These are phyloP conservation scores for Flaveria linearis DNA, from an alignment of 129 eudicot genomes.

Conservation along the genomic window DNA sequence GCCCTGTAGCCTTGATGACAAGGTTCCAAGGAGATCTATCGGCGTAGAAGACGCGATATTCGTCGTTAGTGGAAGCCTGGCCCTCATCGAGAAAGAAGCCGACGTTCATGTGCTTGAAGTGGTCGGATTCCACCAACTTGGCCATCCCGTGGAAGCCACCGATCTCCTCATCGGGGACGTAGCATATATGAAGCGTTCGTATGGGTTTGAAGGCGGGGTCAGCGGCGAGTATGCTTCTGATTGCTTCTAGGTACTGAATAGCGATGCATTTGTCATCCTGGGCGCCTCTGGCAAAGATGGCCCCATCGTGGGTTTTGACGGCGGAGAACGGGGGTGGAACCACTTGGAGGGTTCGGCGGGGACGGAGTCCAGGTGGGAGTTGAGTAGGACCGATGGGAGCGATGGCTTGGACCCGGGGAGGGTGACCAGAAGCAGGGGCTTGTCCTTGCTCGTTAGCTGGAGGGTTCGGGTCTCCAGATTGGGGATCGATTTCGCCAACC, in stretches of 20 bases:
- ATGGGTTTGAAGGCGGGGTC: constrained; percentile 38
- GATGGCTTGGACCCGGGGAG: constrained; percentile 62
- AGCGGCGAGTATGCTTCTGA: constrained; percentile 39
- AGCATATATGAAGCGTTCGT: constrained; percentile 57
- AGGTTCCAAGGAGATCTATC: constrained; percentile 83
- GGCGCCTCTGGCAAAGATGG: no score
- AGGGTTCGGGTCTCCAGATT: no score
- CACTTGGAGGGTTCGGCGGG: constrained; percentile 83
- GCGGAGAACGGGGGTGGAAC: no score
- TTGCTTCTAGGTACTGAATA: constrained; percentile 84
- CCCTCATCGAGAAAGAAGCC: constrained; percentile 95
- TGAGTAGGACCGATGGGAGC: constrained; percentile 69
- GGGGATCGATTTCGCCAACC: no score
- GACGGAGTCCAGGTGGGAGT: constrained; percentile 94
- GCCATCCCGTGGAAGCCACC: constrained; percentile 82
- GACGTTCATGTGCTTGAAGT: constrained; percentile 57
- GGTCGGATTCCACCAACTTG: constrained; percentile 55
- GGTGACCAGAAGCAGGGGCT: constrained; percentile 62
- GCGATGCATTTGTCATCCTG: no score
- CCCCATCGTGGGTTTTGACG: no score
- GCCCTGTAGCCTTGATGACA: constrained; percentile 70
- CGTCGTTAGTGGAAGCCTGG: constrained; percentile 59
- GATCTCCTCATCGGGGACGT: constrained; percentile 82
- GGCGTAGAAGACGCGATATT: constrained; percentile 76
- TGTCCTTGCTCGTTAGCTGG: no score